Evolutionary conservation across 1,284 basidiomycete species (phyloP), one percentile per base, ranked within the genome.

Genomic region (Prillingera fragicola): DNA sequence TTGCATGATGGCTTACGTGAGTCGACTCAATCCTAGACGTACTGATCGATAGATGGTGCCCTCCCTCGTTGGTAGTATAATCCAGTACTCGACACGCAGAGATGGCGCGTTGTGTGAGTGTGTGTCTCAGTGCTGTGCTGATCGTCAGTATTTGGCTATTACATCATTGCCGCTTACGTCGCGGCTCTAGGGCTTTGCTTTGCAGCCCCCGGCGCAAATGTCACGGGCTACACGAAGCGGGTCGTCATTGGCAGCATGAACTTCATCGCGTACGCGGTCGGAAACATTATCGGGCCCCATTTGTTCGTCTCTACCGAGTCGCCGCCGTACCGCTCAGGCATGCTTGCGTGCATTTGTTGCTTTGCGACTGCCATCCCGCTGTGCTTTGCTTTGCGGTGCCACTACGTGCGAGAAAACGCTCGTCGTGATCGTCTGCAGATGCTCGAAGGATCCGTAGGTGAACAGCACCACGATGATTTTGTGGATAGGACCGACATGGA

Each of bases 111-210:
- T 59, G n/a, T 26, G 56, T 63, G 40, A 49, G 59, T 57, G 2
- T 33, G 6, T 29, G 33, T 4, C 15, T 45, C 6, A 8, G 34
- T 14, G 38, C 38, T 7, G 33, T 44, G 26, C 44, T 53, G 18
- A 35, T 47, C 44, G 4, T n/a, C 39, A 52, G 44, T 63, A 26
- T 61, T 59, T 35, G 59, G 59, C 1, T 63, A 62, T 50, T 63
- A 63, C 52, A 61, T 62, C 39, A 43, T 63, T 15, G 51, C 47
- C 4, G 56, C 59, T n/a, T 64, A 60, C 41, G 60, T 64, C 37
- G 60, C 54, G 7, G 40, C 59, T 13, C 48, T 61, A 14, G 58
- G 57, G 15, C 48, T 62, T 10, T 54, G 50, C 23, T 60, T 64
- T 32, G 59, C 54, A 12, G 55, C 57, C 14, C 60, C 62, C 1